phyloP scores from a whole-genome alignment of 306 rosid species.

The Oemleria cerasiformis region DNA sequence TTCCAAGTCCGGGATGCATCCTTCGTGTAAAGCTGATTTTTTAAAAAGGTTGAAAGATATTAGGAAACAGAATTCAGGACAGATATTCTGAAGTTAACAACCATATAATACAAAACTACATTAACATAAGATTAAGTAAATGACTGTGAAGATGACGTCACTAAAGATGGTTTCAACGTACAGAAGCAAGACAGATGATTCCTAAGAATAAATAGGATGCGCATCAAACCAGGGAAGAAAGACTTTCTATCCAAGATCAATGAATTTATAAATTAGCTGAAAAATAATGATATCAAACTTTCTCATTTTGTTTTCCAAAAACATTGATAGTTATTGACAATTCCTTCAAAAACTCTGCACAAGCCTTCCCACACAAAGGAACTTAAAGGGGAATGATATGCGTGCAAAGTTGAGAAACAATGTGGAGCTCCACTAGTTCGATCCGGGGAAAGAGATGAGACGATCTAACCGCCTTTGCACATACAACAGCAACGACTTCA shows the following conservation, averaged over 20 bases:
- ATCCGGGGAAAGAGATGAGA: too few relatives aligned
- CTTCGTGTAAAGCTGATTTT: constrained; percentile 69
- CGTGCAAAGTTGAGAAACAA: neutral
- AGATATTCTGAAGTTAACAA: neutral
- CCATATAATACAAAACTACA: neutral
- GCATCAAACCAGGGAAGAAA: neutral
- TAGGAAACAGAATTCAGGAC: neutral
- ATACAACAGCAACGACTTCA: too few relatives aligned
- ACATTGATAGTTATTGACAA: neutral
- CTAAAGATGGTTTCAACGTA: neutral
- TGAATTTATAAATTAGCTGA: neutral
- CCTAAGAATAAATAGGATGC: neutral
- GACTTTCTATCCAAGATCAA: neutral
- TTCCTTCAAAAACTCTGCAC: too few relatives aligned
- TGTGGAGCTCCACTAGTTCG: neutral
- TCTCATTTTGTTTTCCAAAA: neutral
- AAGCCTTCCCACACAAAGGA: neutral
- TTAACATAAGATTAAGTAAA: neutral
- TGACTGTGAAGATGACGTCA: neutral
- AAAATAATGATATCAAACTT: neutral
- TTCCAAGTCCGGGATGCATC: constrained; percentile 90
- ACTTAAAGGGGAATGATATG: neutral
- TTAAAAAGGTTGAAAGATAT: neutral
- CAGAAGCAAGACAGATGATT: constrained; percentile 1
- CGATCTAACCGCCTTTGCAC: too few relatives aligned